Percentiles rank a stretch among this genome's conserved stretches.
Evolutionary conservation across 805 yeast genomes (phyloP).

Genomic region (Nakazawaea peltata): DNA sequence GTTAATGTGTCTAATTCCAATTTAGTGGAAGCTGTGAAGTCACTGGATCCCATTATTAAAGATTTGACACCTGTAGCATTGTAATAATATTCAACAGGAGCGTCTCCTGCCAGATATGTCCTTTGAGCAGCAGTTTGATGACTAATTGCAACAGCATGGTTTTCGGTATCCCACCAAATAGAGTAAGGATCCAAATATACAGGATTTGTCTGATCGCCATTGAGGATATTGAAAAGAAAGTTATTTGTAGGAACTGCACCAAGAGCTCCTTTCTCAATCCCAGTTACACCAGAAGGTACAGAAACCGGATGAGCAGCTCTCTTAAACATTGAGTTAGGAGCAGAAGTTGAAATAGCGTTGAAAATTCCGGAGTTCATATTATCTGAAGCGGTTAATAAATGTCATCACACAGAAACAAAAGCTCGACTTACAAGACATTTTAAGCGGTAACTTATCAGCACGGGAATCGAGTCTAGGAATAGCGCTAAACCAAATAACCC

Average conservation of each 20-base stretch:
- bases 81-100: constrained; percentile 42
- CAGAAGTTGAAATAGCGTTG: constrained; percentile 30
- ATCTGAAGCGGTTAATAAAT: too few relatives aligned
- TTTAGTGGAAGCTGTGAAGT: constrained; percentile 23
- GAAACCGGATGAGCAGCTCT: constrained; percentile 18
- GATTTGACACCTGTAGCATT: constrained; percentile 58
- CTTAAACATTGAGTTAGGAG: constrained; percentile 36
- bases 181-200: constrained; percentile 81
- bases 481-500: too few relatives aligned
- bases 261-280: constrained; percentile 5
- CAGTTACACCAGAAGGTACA: constrained; percentile 17
- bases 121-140: constrained; percentile 51
- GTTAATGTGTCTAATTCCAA: constrained; percentile 22
- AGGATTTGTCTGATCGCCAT: constrained; percentile 59
- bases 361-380: too few relatives aligned
- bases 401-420: too few relatives aligned
- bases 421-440: too few relatives aligned
- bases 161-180: constrained; percentile 45
- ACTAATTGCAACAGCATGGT: constrained; percentile 57
- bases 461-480: too few relatives aligned
- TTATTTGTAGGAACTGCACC: constrained; percentile 61
- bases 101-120: constrained; percentile 59
- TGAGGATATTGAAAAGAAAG: constrained; percentile 64
- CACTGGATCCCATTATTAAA: constrained; percentile 40
- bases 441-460: too few relatives aligned